Evolutionary conservation across 2,329 filamentous ascomycete species (phyloP).

Genomic region (Colletotrichum shisoi): DNA sequence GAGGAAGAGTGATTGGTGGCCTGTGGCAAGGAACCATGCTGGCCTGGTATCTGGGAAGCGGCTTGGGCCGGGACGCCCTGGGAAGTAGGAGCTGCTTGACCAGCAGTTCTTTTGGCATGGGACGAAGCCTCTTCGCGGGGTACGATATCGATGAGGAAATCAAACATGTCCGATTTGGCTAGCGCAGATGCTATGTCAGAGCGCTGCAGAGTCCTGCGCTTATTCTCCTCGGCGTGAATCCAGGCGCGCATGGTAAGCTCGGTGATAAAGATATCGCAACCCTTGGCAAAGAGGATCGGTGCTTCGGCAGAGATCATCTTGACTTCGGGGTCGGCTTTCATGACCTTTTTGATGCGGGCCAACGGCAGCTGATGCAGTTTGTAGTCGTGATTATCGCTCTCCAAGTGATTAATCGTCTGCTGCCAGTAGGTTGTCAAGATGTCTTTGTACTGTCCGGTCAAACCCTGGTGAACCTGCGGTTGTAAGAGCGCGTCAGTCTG

Average conservation of each 20-base stretch:
- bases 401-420: conserved; percentile 94
- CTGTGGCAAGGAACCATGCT: conserved; percentile 59
- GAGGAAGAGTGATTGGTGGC: conserved; percentile 62
- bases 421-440: conserved; percentile 99
- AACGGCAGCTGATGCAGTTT: conserved; percentile 96
- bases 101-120: conserved; percentile 78
- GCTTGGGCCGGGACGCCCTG: conserved; percentile 48
- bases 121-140: conserved; percentile 90
- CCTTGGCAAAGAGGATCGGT: conserved; percentile 96
- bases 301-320: conserved; percentile 99
- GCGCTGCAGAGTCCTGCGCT: conserved; percentile 90
- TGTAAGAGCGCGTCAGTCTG: conserved; percentile 9
- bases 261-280: conserved; percentile 98
- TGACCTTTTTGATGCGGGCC: conserved; percentile 99
- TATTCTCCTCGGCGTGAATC: conserved; percentile 99
- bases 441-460: conserved; percentile 91
- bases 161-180: conserved; percentile 99
- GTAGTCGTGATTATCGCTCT: conserved; percentile 96
- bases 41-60: conserved; percentile 61
- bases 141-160: conserved; percentile 98
- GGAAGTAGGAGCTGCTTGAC: conserved; percentile 56
- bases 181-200: conserved; percentile 96
- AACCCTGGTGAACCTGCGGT: conserved; percentile 90
- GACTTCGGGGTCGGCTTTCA: conserved; percentile 98
- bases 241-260: conserved; percentile 99